A percentile compares a stretch with the other conserved stretches of the same genome.
These are phyloP conservation scores for Fraxinus albicans DNA, from an alignment of 305 asterid species.

Conservation along the genomic window DNA sequence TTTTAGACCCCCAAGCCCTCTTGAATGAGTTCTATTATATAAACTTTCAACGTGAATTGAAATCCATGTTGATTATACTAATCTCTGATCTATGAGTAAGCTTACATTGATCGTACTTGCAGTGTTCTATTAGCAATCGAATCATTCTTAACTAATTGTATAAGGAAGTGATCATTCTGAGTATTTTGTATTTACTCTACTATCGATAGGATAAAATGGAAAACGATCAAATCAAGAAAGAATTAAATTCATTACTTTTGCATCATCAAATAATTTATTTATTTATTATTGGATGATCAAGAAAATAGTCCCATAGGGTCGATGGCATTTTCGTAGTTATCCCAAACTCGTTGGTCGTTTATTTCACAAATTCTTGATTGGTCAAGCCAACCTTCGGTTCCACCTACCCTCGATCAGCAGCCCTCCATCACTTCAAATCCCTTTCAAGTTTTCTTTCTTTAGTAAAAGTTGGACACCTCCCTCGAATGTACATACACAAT, in stretches of 20 bases:
- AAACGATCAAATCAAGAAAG: background rate
- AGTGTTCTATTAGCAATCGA: background rate
- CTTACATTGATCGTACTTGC: background rate
- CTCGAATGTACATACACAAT: background rate
- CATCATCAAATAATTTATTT: background rate
- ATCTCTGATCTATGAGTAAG: background rate
- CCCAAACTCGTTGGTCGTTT: background rate
- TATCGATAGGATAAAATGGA: background rate
- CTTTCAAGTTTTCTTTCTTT: conserved; percentile 13
- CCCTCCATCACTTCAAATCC: background rate
- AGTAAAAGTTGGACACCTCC: conserved; percentile 17
- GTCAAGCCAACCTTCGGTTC: conserved; percentile 42
- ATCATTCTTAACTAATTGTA: background rate
- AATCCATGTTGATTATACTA: background rate
- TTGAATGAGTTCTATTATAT: background rate
- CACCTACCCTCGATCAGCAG: conserved; percentile 26
- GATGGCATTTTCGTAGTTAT: background rate
- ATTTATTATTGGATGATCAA: background rate
- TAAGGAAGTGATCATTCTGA: background rate
- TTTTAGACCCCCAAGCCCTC: background rate
- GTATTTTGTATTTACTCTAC: background rate
- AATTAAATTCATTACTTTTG: background rate
- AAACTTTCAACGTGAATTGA: background rate
- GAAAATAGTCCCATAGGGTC: background rate
- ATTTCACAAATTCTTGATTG: background rate